These are phyloP conservation scores for Solidago caesia DNA, from an alignment of 129 eudicot genomes.

Conservation along the genomic window DNA sequence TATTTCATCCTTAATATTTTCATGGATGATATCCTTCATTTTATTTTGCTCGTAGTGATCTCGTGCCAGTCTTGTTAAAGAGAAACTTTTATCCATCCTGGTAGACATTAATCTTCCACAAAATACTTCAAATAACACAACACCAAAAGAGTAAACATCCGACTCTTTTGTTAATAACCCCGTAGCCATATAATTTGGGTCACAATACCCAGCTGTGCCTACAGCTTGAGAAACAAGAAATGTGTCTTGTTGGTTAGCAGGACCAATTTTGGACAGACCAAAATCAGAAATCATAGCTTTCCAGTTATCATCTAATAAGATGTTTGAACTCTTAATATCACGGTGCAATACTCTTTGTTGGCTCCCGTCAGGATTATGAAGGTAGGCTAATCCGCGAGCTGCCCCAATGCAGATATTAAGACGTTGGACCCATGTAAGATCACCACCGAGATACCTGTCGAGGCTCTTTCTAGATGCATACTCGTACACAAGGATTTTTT, in stretches of 20 bases:
- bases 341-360: slow-evolving; percentile 14
- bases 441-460: not conserved
- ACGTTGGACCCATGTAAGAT: not conserved
- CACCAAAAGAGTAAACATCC: slow-evolving; percentile 9
- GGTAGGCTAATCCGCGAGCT: slow-evolving; percentile 1
- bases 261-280: slow-evolving; percentile 2
- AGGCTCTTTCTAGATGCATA: not conserved
- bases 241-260: not conserved
- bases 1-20: not conserved
- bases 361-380: not conserved
- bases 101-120: not conserved
- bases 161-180: not conserved
- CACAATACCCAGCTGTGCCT: slow-evolving; percentile 3
- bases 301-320: slow-evolving; percentile 8
- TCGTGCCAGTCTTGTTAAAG: not conserved
- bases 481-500: not conserved
- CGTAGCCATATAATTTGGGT: not conserved
- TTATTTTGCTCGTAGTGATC: not conserved
- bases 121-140: slow-evolving; percentile 6
- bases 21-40: not conserved
- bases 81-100: not conserved
- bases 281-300: slow-evolving; percentile 5
- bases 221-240: not conserved
- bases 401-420: slow-evolving; percentile 4
- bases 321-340: not conserved